Evolutionary conservation across 371 early-diverging fungal species (phyloP).

Genomic region (Mortierella sp.): DNA sequence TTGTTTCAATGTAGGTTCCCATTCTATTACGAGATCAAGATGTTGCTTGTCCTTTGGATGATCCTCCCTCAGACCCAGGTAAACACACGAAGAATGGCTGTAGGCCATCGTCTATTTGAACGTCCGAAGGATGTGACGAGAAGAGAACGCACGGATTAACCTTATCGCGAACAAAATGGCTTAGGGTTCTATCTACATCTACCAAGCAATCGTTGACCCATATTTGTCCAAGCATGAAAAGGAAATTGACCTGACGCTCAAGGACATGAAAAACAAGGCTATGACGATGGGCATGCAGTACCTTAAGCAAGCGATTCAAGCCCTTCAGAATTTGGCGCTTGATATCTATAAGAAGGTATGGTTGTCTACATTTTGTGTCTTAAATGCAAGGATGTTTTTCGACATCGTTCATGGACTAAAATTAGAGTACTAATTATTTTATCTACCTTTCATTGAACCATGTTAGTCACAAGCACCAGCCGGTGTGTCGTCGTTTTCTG

Average conservation of each 20-base stretch:
- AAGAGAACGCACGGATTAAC: not conserved
- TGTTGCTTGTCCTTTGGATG: constrained; percentile 56
- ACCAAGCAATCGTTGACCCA: constrained; percentile 46
- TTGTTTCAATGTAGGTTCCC: constrained; percentile 32
- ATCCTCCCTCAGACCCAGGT: constrained; percentile 56
- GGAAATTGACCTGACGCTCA: constrained; percentile 48
- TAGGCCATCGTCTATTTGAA: not conserved
- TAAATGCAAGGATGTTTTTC: not conserved
- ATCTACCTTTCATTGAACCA: not conserved
- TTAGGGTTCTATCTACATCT: constrained; percentile 55
- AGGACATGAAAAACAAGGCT: constrained; percentile 44
- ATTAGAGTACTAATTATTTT: not conserved
- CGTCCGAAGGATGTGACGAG: not conserved
- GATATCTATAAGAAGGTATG: constrained; percentile 48
- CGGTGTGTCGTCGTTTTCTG: constrained; percentile 12
- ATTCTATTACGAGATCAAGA: constrained; percentile 54
- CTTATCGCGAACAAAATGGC: constrained; percentile 1
- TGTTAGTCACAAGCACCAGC: constrained; percentile 26
- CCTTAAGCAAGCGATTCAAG: constrained; percentile 41
- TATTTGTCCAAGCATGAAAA: constrained; percentile 44
- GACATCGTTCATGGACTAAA: not conserved
- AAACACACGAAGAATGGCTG: not conserved
- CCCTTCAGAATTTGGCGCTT: constrained; percentile 32
- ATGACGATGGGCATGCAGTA: constrained; percentile 51
- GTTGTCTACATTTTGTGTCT: not conserved